phyloP scores from a whole-genome alignment of 2,329 filamentous ascomycete species.

The Talaromyces atroroseus region DNA sequence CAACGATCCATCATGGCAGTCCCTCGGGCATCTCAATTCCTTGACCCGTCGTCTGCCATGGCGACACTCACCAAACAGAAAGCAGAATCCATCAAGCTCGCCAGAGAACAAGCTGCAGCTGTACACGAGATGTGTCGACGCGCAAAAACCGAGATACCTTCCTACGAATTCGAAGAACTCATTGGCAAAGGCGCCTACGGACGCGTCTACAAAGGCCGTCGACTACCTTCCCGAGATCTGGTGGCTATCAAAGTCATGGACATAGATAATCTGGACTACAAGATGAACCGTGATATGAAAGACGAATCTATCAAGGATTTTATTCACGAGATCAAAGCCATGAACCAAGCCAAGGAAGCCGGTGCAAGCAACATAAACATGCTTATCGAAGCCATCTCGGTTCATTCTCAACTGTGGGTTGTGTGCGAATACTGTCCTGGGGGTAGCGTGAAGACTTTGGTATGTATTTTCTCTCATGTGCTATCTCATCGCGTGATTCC shows the following conservation, averaged over 20 bases:
- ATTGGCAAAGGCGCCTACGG: conserved; percentile 50
- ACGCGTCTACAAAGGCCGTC: conserved; percentile 46
- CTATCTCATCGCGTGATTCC: neutral
- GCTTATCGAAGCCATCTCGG: conserved; percentile 58
- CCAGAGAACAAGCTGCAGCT: conserved; percentile 41
- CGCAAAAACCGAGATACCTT: conserved; percentile 39
- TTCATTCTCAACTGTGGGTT: conserved; percentile 62
- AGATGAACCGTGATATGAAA: conserved; percentile 40
- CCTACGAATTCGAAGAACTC: conserved; percentile 47
- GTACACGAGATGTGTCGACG: conserved; percentile 44
- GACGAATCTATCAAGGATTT: conserved; percentile 51
- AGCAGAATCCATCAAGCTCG: conserved; percentile 43
- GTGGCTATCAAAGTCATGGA: conserved; percentile 51
- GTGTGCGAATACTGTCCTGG: conserved; percentile 63
- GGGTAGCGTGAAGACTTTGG: conserved; percentile 60
- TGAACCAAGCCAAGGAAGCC: conserved; percentile 58
- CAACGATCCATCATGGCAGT: conserved; percentile 22
- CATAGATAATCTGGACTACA: conserved; percentile 46
- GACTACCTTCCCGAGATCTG: conserved; percentile 34
- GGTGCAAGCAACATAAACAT: conserved; percentile 60
- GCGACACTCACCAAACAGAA: conserved; percentile 45
- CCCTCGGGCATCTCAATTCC: conserved; percentile 27
- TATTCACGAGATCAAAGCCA: conserved; percentile 57
- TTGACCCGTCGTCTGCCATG: conserved; percentile 40
- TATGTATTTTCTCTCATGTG: conserved; percentile 32